Evolutionary conservation across 164 flowering plant species (phyloP), one percentile per base, ranked within the genome.

Genomic region (Nelumbo lutea): DNA sequence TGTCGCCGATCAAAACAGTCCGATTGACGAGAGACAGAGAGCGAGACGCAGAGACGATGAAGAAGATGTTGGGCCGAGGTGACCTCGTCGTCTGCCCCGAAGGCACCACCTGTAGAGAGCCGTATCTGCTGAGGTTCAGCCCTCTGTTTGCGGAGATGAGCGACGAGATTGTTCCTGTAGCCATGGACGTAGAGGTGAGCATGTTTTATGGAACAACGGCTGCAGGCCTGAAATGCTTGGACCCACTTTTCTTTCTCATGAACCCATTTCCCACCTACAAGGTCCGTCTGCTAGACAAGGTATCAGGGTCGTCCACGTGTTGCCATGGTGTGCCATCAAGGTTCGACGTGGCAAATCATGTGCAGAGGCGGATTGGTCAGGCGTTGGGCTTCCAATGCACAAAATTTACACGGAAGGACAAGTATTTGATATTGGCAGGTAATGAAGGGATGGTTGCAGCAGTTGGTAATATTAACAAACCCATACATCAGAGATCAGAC

Each of bases 81-180:
- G 83, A 83, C 66, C 50, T 87, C 6, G 86, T 79, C 5, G 83
- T 87, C 40, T 87, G 91, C 74, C 87, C 91, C 0, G 91, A 87
- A 70, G 91, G 91, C 43, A 87, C 91, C 42, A 87, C 91, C 0
- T 87, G 91, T 41, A 77, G 88, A 43, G 91, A 87, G 63, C 86
- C 88, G 0, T 87, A 77, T 71, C 74, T 87, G 11, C 68, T 87
- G 9, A 71, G 91, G 68, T 85, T 85, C 57, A 87, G 91, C 67
- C 86, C 91, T 0, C 67, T 87, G 63, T 87, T 87, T 65, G 42
- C 87, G 0, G 86, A 87, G 65, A 69, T 87, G 66, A 75, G 82
- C 42, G 81, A 80, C 1, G 69, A 71, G 1, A 81, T 85, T 2
- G 77, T 79, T 2, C 91, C 91, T 0, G 88, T 87, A 1, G 91